These are phyloP conservation scores for Omphalotus guepiniiformis DNA, from an alignment of 768 basidiomycete genomes.

Conservation along the genomic window DNA sequence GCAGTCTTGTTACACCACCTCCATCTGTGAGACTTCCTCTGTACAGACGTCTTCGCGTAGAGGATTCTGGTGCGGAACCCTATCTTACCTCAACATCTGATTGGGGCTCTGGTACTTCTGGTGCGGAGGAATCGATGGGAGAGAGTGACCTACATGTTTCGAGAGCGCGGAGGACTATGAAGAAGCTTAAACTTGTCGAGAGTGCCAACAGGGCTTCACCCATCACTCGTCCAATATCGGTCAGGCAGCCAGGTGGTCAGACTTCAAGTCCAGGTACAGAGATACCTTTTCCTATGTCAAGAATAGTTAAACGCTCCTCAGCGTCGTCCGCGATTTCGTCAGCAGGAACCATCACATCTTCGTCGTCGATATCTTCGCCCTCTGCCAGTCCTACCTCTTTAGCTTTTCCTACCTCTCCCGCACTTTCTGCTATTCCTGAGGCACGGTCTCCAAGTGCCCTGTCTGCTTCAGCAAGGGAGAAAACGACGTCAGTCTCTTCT, in stretches of 20 bases:
- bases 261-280: neutral
- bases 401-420: conserved; percentile 6
- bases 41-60: conserved; percentile 23
- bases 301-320: conserved; percentile 25
- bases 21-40: conserved; percentile 5
- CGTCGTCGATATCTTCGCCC: neutral
- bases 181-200: conserved; percentile 6
- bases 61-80: conserved; percentile 43
- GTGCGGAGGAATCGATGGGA: conserved; percentile 34
- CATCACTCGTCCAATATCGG: neutral
- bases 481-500: neutral
- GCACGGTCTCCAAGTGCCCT: neutral
- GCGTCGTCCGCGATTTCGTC: conserved; percentile 32
- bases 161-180: conserved; percentile 4
- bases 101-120: conserved; percentile 35
- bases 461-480: neutral
- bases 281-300: conserved; percentile 13
- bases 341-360: conserved; percentile 26
- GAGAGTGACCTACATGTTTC: conserved; percentile 1
- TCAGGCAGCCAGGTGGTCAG: conserved; percentile 1
- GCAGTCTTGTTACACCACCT: conserved; percentile 1
- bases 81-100: conserved; percentile 29
- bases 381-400: neutral
- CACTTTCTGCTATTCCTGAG: conserved; percentile 9
- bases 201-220: conserved; percentile 1